These are phyloP conservation scores for Nakataea oryzae DNA, from an alignment of 2,329 filamentous ascomycete species.

Conservation along the genomic window DNA sequence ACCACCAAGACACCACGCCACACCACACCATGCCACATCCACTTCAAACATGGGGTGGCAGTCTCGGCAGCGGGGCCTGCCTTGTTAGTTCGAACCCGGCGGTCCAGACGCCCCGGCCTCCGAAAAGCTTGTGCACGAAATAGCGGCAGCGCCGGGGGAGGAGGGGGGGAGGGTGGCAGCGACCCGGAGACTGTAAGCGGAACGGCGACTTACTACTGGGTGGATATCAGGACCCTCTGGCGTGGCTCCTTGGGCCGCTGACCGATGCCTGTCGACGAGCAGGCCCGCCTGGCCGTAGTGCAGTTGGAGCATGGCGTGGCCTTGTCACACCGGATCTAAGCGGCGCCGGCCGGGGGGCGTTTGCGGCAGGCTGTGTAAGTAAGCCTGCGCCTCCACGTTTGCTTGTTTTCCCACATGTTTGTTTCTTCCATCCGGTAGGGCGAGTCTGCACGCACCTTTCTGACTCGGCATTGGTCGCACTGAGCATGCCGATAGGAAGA, in stretches of 20 bases:
- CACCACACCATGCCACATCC: not conserved
- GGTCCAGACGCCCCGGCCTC: too few relatives aligned
- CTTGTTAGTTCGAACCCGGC: not conserved
- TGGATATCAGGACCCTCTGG: constrained; percentile 47
- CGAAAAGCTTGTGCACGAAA: not conserved
- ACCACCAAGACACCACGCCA: not conserved
- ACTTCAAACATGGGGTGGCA: not conserved
- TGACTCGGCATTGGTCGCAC: constrained; percentile 27
- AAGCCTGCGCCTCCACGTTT: too few relatives aligned
- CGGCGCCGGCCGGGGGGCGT: not conserved
- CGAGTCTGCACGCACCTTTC: constrained; percentile 19
- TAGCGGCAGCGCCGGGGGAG: not conserved
- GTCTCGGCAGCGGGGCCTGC: not conserved
- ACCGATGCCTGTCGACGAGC: constrained; percentile 42
- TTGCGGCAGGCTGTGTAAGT: not conserved
- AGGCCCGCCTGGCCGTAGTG: constrained; percentile 38
- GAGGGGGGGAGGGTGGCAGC: too few relatives aligned
- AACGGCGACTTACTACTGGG: constrained; percentile 40
- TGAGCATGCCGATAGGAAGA: constrained; percentile 10
- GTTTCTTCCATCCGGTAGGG: too few relatives aligned
- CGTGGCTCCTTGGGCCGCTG: constrained; percentile 44
- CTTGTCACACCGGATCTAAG: constrained; percentile 48
- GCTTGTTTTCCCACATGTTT: too few relatives aligned
- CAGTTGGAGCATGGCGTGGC: constrained; percentile 49
- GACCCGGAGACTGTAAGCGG: not conserved